Evolutionary conservation across 495 filamentous ascomycete genomes (phyloP), one percentile per base, ranked within the genome.

Genomic region (Baudoinia panamericana): DNA sequence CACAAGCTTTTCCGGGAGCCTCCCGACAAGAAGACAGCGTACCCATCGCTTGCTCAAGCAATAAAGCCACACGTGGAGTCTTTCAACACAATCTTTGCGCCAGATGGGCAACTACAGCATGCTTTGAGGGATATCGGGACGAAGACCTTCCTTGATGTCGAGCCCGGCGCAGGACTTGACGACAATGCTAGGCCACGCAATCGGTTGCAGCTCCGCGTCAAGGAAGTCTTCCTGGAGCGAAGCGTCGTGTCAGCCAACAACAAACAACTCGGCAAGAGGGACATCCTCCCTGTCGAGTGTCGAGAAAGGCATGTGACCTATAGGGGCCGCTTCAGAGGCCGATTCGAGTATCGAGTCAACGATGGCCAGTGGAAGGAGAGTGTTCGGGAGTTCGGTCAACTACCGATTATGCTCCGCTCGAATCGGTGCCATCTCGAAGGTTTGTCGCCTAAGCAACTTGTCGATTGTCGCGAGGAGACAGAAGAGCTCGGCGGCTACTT

Each of bases 401-500:
- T 95, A 40, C 90, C 90, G 18, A 78, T 97, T 45, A 95, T 96
- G 87, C 60, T 97, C 52, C 80, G 80, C 65, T 81, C 85, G 43
- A 90, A 84, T 55, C 70, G 78, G 53, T 97, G 90, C 54, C 83
- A 97, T 57, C 72, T 96, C 30, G 76, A 92, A 60, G 79, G 79
- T 16, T 73, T 84, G 43, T 73, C 82, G 1, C 90, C 90, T 4
- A 73, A 80, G 8, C 68, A 80, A 52, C 71, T 97, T 12, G 84
- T 95, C 16, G 63, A 75, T 31, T 72, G 75, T 35, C 93, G 95
- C 59, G 87, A 95, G 58, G 87, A 95, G 55, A 78, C 85, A 0
- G 87, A 95, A 59, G 87, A 95, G 57, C 58, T 92, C 7, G 87
- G 87, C 25, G 87, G 87, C 29, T 95, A 93, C 60, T 95, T 93